Percentiles rank a stretch among this genome's conserved stretches.
These are phyloP conservation scores for Penicillium sp. DNA, from an alignment of 2,329 filamentous ascomycete species.

Conservation along the genomic window DNA sequence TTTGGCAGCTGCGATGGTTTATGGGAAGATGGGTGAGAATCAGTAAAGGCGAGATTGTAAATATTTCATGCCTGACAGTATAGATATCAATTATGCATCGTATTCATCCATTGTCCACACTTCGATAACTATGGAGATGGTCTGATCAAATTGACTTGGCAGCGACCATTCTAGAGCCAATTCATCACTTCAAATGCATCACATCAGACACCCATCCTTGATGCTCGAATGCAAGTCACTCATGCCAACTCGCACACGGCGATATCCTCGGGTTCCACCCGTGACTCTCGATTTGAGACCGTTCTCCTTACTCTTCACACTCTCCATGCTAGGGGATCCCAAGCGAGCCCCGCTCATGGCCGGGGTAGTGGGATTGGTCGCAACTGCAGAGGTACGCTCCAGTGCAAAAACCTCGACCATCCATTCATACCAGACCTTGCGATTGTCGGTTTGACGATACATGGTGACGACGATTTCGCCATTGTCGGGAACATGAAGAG, in stretches of 20 bases:
- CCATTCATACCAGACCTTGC: constrained; percentile 99
- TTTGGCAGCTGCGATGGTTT: too few species aligned
- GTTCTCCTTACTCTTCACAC: constrained; percentile 19
- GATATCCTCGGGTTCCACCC: constrained; percentile 18
- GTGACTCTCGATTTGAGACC: constrained; percentile 5
- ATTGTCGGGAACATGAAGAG: constrained; percentile 76
- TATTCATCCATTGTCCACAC: too few species aligned
- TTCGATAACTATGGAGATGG: too few species aligned
- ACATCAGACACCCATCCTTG: constrained; percentile 48
- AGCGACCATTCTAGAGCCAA: background rate
- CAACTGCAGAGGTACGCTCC: constrained; percentile 21
- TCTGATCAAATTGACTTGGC: too few species aligned
- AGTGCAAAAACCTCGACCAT: constrained; percentile 71
- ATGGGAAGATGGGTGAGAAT: too few species aligned
- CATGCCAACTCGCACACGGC: constrained; percentile 38
- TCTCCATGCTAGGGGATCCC: constrained; percentile 23
- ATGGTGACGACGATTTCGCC: constrained; percentile 85
- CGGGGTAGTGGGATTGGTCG: constrained; percentile 17
- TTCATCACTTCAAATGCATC: constrained; percentile 10
- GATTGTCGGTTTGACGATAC: constrained; percentile 92
- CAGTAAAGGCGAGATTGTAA: too few species aligned
- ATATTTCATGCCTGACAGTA: too few species aligned
- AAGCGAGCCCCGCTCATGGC: constrained; percentile 30
- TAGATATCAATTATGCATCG: too few species aligned
- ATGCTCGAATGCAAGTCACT: constrained; percentile 47